These are phyloP conservation scores for Schoenoplectus triqueter DNA, from an alignment of 202 grass and related monocot species.

Conservation along the genomic window DNA sequence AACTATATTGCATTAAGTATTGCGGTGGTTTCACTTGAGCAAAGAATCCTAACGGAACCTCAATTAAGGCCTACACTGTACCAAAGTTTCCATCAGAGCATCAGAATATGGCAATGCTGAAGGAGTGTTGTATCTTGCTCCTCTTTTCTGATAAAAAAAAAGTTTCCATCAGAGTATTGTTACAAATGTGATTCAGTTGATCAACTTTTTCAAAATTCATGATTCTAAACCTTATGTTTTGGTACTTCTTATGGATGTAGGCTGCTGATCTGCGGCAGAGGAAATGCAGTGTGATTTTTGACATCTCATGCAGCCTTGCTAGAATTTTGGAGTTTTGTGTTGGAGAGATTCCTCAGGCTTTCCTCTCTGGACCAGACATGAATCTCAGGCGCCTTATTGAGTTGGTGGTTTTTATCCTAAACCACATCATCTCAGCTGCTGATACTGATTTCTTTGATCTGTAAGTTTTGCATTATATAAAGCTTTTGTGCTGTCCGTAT, in stretches of 20 bases:
- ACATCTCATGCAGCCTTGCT: conserved; percentile 78
- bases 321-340: conserved; percentile 82
- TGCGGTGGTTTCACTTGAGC: not conserved
- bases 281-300: conserved; percentile 88
- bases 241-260: conserved; percentile 40
- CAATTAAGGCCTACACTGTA: not conserved
- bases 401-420: conserved; percentile 82
- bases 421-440: conserved; percentile 77
- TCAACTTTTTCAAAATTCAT: not conserved
- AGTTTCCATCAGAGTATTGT: not conserved
- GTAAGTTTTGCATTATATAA: conserved; percentile 51
- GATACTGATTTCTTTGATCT: conserved; percentile 88
- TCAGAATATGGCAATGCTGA: too few species aligned
- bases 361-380: conserved; percentile 78
- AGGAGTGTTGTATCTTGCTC: too few species aligned
- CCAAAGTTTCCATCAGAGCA: not conserved
- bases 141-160: not conserved
- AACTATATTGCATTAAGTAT: not conserved
- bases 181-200: not conserved
- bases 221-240: not conserved
- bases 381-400: conserved; percentile 80
- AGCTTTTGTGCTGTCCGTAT: not conserved
- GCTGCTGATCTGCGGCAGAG: conserved; percentile 75
- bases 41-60: not conserved
- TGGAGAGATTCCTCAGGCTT: conserved; percentile 69